These are phyloP conservation scores for Berberis thunbergii DNA, from an alignment of 164 flowering plant species.

Conservation along the genomic window DNA sequence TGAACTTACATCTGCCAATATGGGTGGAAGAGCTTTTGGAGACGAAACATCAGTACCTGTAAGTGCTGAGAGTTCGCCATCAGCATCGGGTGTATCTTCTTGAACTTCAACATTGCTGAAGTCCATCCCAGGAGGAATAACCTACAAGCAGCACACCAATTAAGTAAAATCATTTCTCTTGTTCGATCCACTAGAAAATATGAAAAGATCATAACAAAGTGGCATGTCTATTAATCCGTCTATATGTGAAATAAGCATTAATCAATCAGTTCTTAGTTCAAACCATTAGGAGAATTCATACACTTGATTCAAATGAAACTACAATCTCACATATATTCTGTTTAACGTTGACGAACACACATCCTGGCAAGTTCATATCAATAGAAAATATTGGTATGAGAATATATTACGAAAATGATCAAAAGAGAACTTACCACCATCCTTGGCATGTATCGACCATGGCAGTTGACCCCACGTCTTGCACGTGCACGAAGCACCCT, in stretches of 20 bases:
- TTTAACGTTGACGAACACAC: no score
- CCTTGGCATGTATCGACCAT: conserved; percentile 78
- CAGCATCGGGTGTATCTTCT: conserved; percentile 51
- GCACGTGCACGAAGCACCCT: conserved; percentile 68
- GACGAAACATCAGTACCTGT: conserved; percentile 45
- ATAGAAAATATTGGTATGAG: background rate
- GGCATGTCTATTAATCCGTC: no score
- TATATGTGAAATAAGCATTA: no score
- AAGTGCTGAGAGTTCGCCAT: conserved; percentile 46
- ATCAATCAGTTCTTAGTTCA: no score
- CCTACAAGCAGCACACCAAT: conserved; percentile 26
- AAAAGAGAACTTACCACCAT: conserved; percentile 47
- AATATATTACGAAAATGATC: background rate
- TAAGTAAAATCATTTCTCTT: background rate
- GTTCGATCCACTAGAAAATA: background rate
- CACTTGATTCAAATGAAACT: background rate
- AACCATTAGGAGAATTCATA: background rate
- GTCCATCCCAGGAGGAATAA: conserved; percentile 91
- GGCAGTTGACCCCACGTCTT: conserved; percentile 66
- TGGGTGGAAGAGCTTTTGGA: conserved; percentile 58
- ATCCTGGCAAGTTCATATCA: no score
- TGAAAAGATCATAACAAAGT: background rate
- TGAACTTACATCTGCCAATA: conserved; percentile 66
- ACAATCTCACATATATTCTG: no score
- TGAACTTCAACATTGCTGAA: conserved; percentile 58